Base-by-base conservation (phyloP, 225 moss, liverwort and hornwort species). In the Thuidium tamariscinum region DNA sequence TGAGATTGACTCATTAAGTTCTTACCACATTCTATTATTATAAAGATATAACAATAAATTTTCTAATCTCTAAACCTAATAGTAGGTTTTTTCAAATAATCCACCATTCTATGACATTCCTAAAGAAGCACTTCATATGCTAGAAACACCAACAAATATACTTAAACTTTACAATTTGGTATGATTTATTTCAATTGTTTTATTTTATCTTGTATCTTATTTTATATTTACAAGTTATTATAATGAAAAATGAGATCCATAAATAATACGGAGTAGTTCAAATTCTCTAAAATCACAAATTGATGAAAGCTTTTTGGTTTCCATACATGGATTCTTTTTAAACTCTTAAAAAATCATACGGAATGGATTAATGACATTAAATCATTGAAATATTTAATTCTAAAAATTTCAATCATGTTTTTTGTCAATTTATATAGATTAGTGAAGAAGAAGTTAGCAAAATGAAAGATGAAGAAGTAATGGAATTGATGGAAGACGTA, bases 31-130 rank as follows among this genome's bases (percentile, higher is more conserved):
- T 42, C 8, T 60, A 21, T 13, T 11, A 39, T 39, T 71, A 2
- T 51, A 3, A 39, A 0, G 11, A 25, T 23, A 15, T 42, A 1
- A 46, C 3, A 42, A 2, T 16, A 25, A 16, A 2, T 46, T 42
- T 7, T 46, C 10, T 62, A 57, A 26, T 41, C 6, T 27, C 11
- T 29, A 37, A 52, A 67, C 52, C 6, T 51, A 17, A 7, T 73
- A 5, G 22, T 56, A 96, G 96, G 69, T 86, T 15, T 79, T 89
- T 72, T 86, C 86, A 61, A 79, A 21, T 10, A 88, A 51, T 32
- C 79, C 77, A 79, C 97, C 95, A 87, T 94, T 91, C 63, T 98
- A 98, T 81, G 89, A 95, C 20, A 84, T 98, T 74, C 96, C 97
- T 36, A 74, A 89, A 22, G 87, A 95, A 34, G 96, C 95, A 5